Evolutionary conservation across 208 protist genomes (phyloP), one percentile per base, ranked within the genome.

Genomic region (Trypanosoma scelopori): DNA sequence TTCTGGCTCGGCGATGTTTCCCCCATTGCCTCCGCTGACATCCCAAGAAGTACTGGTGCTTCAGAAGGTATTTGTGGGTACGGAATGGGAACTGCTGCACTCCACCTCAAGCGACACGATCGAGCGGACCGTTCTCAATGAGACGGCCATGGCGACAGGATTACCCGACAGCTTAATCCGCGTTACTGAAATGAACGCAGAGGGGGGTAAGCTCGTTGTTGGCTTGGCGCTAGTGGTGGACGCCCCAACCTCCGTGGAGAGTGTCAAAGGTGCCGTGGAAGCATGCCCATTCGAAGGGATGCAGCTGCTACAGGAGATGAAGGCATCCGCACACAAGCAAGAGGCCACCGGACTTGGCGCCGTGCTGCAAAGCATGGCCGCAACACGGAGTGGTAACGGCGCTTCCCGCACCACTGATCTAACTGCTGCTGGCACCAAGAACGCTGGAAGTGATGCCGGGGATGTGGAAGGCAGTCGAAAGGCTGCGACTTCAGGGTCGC

Each of bases 61-160:
- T 61, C 48, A 41, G 9, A 42, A 58, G 15, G 5, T 35, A 30
- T 74, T 91, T 35, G 22, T 28, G 3, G 76, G 81, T 9, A 25
- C 27, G 16, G 50, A 46, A 59, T 91, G 84, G 84, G 32, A 48
- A 0, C 45, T 23, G 47, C 63, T 85, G n/a, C 62, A 87, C 32
- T 51, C 56, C 22, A 25, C 51, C 25, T 69, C 70, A 45, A 57
- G 56, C 22, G 78, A 82, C 16, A 67, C 43, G 13, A 46, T 91
- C 20, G 73, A 87, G 73, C 71, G 71, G 1, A 77, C 78, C n/a
- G n/a, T 91, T 23, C 20, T 70, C 13, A 72, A 67, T 39, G 84
- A 91, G 27, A 56, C 68, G 13, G 78, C 75, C 12, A 52, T 49
- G 23, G 84, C 84, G 20, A 51, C 60, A 37, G 69, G 58, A 18